phyloP scores from a whole-genome alignment of 805 yeast species.

The Metschnikowia kunwiensis region DNA sequence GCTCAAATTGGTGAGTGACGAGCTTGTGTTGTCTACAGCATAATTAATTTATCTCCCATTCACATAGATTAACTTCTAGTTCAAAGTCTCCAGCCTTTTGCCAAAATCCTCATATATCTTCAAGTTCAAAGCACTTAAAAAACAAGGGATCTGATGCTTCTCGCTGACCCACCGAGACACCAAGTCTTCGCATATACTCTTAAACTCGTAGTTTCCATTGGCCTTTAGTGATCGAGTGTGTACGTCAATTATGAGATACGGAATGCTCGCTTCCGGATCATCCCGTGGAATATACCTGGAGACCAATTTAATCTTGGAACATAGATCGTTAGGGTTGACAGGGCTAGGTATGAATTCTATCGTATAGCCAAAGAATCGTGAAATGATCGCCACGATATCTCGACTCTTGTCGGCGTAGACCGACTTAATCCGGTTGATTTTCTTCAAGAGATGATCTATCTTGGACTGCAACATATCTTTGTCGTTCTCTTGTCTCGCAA shows the following conservation, averaged over 20 bases:
- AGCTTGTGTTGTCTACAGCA: conserved; percentile 9
- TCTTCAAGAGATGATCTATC: conserved; percentile 49
- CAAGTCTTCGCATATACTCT: conserved; percentile 44
- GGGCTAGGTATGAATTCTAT: conserved; percentile 58
- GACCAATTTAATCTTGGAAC: conserved; percentile 52
- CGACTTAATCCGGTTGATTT: conserved; percentile 50
- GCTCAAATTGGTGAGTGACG: conserved; percentile 29
- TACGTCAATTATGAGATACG: conserved; percentile 57
- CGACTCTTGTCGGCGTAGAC: conserved; percentile 63
- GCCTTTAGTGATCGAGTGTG: conserved; percentile 54
- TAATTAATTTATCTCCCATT: no score
- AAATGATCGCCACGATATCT: conserved; percentile 66
- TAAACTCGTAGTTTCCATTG: conserved; percentile 39
- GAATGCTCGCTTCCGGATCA: conserved; percentile 20
- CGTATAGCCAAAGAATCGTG: conserved; percentile 66
- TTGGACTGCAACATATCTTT: conserved; percentile 45
- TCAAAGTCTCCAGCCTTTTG: no score
- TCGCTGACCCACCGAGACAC: conserved; percentile 66
- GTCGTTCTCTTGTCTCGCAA: conserved; percentile 60
- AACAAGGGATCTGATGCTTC: conserved; percentile 69
- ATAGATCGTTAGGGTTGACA: conserved; percentile 43
- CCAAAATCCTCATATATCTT: conserved; percentile 51
- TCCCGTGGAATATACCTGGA: conserved; percentile 38
- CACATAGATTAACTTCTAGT: no score
- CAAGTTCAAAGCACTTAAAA: conserved; percentile 69